Conservation (phyloP, 164 flowering plant species). For the Vitis cinerea region DNA sequence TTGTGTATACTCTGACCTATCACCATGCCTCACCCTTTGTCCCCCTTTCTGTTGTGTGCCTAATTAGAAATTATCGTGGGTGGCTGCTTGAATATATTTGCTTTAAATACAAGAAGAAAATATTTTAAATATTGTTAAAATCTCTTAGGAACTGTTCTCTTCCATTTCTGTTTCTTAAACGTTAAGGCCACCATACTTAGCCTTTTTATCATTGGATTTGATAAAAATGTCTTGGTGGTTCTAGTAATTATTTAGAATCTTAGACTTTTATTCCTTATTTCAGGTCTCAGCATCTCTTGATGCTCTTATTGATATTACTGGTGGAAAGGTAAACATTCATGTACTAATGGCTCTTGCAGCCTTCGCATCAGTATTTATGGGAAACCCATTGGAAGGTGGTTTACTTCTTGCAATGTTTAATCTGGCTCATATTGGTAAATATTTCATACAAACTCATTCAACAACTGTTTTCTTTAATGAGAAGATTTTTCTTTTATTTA, state of each 20-base stretch:
- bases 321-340: slow-evolving; percentile 93
- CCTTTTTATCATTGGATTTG: no score
- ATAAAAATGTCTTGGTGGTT: no score
- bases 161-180: no score
- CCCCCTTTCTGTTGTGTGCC: no score
- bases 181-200: no score
- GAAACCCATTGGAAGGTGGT: slow-evolving; percentile 93
- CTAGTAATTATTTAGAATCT: neutral
- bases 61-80: no score
- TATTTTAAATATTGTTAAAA: no score
- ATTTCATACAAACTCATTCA: slow-evolving; percentile 2
- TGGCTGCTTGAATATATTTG: no score
- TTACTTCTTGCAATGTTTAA: slow-evolving; percentile 97
- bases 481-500: neutral
- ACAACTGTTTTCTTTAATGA: neutral
- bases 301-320: slow-evolving; percentile 77
- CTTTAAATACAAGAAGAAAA: no score
- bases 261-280: neutral
- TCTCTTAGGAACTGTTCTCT: no score
- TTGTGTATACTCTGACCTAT: no score
- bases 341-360: slow-evolving; percentile 98
- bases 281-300: slow-evolving; percentile 92
- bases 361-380: slow-evolving; percentile 95
- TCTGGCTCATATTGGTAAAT: slow-evolving; percentile 88
- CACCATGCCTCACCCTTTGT: no score